These are phyloP conservation scores for Lithospermum erythrorhizon DNA, from an alignment of 257 asterid genomes.

Conservation along the genomic window DNA sequence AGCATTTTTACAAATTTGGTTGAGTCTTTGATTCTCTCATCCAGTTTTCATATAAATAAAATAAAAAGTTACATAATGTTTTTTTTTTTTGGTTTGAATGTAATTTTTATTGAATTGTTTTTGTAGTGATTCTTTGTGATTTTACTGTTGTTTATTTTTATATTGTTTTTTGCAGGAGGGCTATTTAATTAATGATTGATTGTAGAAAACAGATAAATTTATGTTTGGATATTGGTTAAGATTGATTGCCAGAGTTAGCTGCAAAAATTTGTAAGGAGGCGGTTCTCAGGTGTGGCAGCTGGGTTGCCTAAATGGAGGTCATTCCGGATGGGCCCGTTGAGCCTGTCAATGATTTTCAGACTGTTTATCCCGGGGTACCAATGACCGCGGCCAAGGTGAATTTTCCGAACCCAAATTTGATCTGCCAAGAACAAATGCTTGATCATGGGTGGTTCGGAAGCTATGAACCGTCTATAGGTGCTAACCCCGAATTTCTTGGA, in stretches of 20 bases:
- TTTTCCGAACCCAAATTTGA: conserved; percentile 19
- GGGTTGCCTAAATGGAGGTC: background rate
- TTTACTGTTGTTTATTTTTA: no score
- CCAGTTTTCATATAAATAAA: background rate
- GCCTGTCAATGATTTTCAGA: conserved; percentile 16
- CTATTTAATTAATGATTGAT: background rate
- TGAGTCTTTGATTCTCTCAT: background rate
- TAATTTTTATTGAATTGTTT: no score
- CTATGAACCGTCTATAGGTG: conserved; percentile 18
- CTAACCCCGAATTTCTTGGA: conserved; percentile 13
- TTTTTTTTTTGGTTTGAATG: background rate
- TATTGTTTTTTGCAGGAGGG: background rate
- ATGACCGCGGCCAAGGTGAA: conserved; percentile 51
- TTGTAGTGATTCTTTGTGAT: background rate
- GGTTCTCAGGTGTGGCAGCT: background rate
- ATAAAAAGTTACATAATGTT: no score
- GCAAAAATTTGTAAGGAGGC: background rate
- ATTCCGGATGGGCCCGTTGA: conserved; percentile 19
- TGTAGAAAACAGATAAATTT: background rate
- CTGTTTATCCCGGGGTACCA: conserved; percentile 46
- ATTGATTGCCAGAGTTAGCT: background rate
- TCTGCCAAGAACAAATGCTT: conserved; percentile 19
- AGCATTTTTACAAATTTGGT: background rate
- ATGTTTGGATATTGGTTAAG: background rate
- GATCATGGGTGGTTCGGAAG: conserved; percentile 12